Evolutionary conservation across 495 filamentous ascomycete genomes (phyloP), one percentile per base, ranked within the genome.

Genomic region (Endocarpon pusillum): DNA sequence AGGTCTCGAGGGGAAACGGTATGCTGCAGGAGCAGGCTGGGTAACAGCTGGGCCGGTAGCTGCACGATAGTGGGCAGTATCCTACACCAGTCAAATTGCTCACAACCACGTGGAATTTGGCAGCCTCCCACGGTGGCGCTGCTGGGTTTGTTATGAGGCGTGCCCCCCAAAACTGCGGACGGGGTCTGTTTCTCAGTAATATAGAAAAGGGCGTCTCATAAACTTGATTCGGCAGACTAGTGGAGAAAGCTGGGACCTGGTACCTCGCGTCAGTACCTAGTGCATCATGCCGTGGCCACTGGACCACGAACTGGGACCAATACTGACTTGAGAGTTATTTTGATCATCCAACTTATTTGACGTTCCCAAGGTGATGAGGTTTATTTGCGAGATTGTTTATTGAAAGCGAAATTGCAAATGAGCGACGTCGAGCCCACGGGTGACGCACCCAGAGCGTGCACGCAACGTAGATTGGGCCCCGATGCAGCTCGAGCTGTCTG

Each of bases 401-500:
- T n/a, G n/a, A n/a, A 18, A 18, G 32, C 18, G 16, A 16, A 34
- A 22, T 34, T 19, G 32, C 21, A 34, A 12, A 12, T n/a, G n/a
- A 34, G 20, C 20, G 16, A 34, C 32, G 21, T 22, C 24, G 19
- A 3, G 5, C 15, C 31, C 29, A 15, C 15, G 12, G 12, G 34
- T 15, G 15, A 36, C 34, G 32, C 28, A 19, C 10, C 16, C 10
- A 29, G 35, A 21, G 24, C 20, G 14, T 33, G 26, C 21, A 50
- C 57, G 56, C 57, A 60, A 61, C 58, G 56, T 61, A 14, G 59
- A 58, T 64, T 60, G 58, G 59, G 61, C 59, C 58, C 49, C 52
- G 55, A 62, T 62, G 61, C 61, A 64, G 60, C 16, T 45, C 38
- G 48, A 39, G 41, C 46, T 49, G 49, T 51, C 44, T 49, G 49